Evolutionary conservation across 441 rosid genomes (phyloP).

Genomic region (Populus hybrid): DNA sequence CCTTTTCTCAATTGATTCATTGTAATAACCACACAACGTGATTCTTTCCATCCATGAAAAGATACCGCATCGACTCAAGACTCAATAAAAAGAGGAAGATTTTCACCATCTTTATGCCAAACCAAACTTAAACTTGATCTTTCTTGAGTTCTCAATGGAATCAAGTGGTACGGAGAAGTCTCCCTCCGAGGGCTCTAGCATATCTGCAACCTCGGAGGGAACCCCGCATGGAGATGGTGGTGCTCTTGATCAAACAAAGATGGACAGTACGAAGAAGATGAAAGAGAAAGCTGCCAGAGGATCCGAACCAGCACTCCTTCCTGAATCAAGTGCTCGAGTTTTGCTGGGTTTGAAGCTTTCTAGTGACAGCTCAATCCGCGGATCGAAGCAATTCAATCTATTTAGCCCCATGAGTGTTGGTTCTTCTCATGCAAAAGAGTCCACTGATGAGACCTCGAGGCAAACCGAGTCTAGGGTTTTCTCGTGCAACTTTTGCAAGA

Average conservation of each 20-base stretch:
- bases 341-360: constrained; percentile 31
- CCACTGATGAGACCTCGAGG: constrained; percentile 9
- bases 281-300: too few species aligned
- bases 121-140: neutral
- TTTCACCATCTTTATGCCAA: neutral
- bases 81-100: neutral
- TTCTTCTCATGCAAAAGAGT: neutral
- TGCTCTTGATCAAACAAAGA: neutral
- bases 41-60: neutral
- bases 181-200: too few species aligned
- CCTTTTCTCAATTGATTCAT: neutral
- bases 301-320: too few species aligned
- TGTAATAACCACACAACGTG: neutral
- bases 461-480: constrained; percentile 26
- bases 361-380: neutral
- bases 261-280: neutral
- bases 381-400: constrained; percentile 22
- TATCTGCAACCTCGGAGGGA: too few species aligned
- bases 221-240: too few species aligned
- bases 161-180: too few species aligned
- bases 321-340: neutral
- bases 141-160: too few species aligned
- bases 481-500: constrained; percentile 50
- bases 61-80: too few species aligned
- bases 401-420: neutral